A percentile compares a stretch with the other conserved stretches of the same genome.
Conservation (phyloP, 2,329 filamentous ascomycete genomes). For the Ophiostoma perfectum region DNA sequence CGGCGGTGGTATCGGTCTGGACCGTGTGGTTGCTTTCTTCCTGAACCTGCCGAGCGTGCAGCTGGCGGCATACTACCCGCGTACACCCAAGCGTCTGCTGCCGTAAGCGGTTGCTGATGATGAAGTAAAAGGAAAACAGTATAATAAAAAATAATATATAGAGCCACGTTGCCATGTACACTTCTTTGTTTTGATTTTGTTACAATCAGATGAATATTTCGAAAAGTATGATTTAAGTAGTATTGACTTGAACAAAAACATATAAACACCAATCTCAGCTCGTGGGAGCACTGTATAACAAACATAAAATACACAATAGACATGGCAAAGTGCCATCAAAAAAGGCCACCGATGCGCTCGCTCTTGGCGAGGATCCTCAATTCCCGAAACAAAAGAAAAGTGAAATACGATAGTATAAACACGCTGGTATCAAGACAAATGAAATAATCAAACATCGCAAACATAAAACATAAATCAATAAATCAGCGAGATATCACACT, state of each 20-base stretch:
- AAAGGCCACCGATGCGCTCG: background rate
- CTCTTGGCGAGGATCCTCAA: background rate
- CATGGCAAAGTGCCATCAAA: background rate
- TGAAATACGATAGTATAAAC: background rate
- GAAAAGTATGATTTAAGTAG: background rate
- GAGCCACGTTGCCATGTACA: background rate
- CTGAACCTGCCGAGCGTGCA: slow-evolving; percentile 55
- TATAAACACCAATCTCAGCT: background rate
- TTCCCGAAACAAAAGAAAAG: slow-evolving; percentile 14
- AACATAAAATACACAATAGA: background rate
- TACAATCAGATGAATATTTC: too few relatives aligned
- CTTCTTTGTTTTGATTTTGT: background rate
- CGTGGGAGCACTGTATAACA: slow-evolving; percentile 13
- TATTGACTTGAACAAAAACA: background rate
- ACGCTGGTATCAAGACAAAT: slow-evolving; percentile 12
- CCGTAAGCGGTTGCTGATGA: slow-evolving; percentile 37
- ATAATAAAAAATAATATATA: background rate
- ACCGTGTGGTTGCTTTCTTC: slow-evolving; percentile 70
- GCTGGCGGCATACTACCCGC: slow-evolving; percentile 52
- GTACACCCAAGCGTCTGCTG: slow-evolving; percentile 54
- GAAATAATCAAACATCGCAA: slow-evolving; percentile 5
- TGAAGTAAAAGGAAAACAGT: background rate
- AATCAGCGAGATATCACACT: background rate
- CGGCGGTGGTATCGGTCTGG: slow-evolving; percentile 81
- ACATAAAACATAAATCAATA: background rate